Percentiles rank a stretch among this genome's conserved stretches.
phyloP scores from a whole-genome alignment of 345 rosid genomes.

The rapeseed (Brassica napus) region Da-Ae NC_063452.1:48122501-48123000 shows the following conservation, averaged over 20 bases:
- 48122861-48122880: conserved; percentile 97
- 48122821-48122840: conserved; percentile 98
- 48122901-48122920: conserved; percentile 68
- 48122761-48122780: conserved; percentile 19
- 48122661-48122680: conserved; percentile 79
- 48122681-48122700: conserved; percentile 76
- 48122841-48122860: conserved; percentile 96
- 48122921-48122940: neutral
- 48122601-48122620: neutral
- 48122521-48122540: conserved; percentile 53
- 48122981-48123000: neutral
- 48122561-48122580: conserved; percentile 58
- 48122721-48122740: conserved; percentile 98
- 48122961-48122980: neutral
- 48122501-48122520: conserved; percentile 60
- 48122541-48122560: conserved; percentile 60
- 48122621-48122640: neutral
- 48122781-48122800: neutral
- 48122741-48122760: conserved; percentile 62
- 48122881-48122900: conserved; percentile 97
- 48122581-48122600: neutral
- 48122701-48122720: conserved; percentile 83
- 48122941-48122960: conserved; percentile 7
- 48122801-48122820: neutral
- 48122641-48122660: conserved; percentile 20